phyloP scores from a whole-genome alignment of 2,329 filamentous ascomycete genomes.

The Nemania sp. region DNA sequence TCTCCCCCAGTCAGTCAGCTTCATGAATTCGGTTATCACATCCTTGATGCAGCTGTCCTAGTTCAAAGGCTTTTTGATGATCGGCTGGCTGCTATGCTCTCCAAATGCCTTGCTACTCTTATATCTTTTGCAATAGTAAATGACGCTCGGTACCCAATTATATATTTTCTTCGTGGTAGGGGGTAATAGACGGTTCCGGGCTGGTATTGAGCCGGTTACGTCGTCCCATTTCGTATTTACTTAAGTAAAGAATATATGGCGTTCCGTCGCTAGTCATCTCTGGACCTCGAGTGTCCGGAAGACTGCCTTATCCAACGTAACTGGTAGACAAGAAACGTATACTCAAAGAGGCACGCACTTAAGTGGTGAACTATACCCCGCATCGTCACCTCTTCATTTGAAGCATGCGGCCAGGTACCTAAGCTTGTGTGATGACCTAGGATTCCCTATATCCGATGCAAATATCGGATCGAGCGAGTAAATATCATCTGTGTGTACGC shows the following conservation, averaged over 20 bases:
- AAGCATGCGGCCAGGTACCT: too few species aligned
- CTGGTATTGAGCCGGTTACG: slow-evolving; percentile 34
- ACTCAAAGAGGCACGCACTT: too few species aligned
- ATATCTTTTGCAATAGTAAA: slow-evolving; percentile 44
- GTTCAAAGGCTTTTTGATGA: slow-evolving; percentile 37
- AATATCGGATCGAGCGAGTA: too few species aligned
- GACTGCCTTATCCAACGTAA: too few species aligned
- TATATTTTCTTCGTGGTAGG: slow-evolving; percentile 36
- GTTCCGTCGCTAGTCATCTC: slow-evolving; percentile 1
- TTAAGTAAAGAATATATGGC: not conserved
- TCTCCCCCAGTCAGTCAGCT: slow-evolving; percentile 23
- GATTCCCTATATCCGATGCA: too few species aligned
- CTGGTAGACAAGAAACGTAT: too few species aligned
- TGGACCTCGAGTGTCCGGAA: not conserved
- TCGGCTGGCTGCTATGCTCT: slow-evolving; percentile 39
- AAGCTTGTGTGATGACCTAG: too few species aligned
- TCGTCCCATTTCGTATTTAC: slow-evolving; percentile 34
- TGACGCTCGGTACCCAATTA: slow-evolving; percentile 39
- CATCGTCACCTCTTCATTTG: too few species aligned
- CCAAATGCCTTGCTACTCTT: slow-evolving; percentile 30
- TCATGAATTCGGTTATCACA: slow-evolving; percentile 21
- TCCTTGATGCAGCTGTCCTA: slow-evolving; percentile 31
- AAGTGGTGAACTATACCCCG: too few species aligned
- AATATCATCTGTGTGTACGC: too few species aligned
- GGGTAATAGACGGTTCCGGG: slow-evolving; percentile 40